Evolutionary conservation across 2,329 filamentous ascomycete species (phyloP), one percentile per base, ranked within the genome.

Genomic region (Alternaria angustiovoidea): DNA sequence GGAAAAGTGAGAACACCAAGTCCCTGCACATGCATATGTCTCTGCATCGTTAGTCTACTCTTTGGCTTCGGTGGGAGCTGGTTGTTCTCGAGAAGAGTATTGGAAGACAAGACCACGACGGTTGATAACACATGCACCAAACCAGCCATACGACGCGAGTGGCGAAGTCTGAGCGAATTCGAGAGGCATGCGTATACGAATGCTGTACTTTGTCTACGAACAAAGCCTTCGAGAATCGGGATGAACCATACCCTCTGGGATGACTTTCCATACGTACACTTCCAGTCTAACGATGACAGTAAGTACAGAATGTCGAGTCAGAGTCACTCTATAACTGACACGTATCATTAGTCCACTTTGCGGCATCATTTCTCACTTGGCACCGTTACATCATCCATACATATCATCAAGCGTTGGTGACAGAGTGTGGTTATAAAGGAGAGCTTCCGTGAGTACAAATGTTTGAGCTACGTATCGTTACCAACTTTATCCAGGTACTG

Each of bases 371-470:
- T 59, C 68, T 79, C 2, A 63, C 73, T 0, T 79, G 78, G 78
- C 78, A 80, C 54, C 62, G 78, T 9, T 78, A 75, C 47, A 77
- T 78, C 47, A 59, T 75, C 6, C 66, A 77, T 32, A 41, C 74
- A 18, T 79, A 78, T 52, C 69, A 78, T 42, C 53, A 57, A 4
- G 65, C 68, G 0, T 65, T 80, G 6, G 46, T 61, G 14, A 32
- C 54, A 18, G 34, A 57, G 4, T 77, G 76, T 54, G 68, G 62
- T 24, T 77, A 75, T 48, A 52, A 53, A 24, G 65, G 51, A 7
- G 20, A 16, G 24, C 48, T 65, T 12, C 47, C 55, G 62, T 64
- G 20, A 44, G 22, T 24, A 16, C 12, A 12, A 16, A 34, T 16
- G 14, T 14, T 16, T 16, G 4, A 34, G 11, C 32, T 34, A 8